Evolutionary conservation across 2,329 filamentous ascomycete genomes (phyloP).

Genomic region (Fusarium pininemorale): DNA sequence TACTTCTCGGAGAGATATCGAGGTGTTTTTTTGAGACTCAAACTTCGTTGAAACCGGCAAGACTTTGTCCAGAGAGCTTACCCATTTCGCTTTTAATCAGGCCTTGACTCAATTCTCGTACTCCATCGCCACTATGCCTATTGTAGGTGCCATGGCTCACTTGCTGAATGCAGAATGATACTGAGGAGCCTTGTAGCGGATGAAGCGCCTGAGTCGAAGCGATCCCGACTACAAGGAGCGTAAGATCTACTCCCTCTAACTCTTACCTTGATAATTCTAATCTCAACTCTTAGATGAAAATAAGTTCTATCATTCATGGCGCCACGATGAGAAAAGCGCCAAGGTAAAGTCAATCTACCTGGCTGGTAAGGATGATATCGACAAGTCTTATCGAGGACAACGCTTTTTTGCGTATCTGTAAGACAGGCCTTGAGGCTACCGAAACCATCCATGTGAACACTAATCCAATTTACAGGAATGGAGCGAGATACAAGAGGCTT

Average conservation of each 20-base stretch:
- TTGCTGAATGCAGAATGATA: too few relatives aligned
- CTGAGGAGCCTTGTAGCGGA: background rate
- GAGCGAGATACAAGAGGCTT: background rate
- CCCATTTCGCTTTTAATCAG: accelerated
- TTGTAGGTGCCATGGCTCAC: background rate
- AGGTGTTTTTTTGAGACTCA: background rate
- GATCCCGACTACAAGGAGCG: background rate
- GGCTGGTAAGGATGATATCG: background rate
- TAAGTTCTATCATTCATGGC: background rate
- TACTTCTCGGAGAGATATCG: background rate
- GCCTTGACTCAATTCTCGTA: background rate
- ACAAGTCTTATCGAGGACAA: background rate
- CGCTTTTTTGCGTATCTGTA: background rate
- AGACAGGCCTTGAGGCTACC: background rate
- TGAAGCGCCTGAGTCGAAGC: background rate
- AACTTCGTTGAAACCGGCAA: accelerated
- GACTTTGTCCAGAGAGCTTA: too few relatives aligned
- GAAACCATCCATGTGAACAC: too few relatives aligned
- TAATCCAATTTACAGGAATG: background rate
- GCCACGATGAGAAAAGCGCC: background rate
- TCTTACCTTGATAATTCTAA: accelerated
- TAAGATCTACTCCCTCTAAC: background rate
- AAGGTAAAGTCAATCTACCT: background rate
- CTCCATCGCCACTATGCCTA: background rate
- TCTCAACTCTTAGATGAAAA: accelerated